Conservation (phyloP, 805 yeast species). For the Torulaspora microellipsoides region DNA sequence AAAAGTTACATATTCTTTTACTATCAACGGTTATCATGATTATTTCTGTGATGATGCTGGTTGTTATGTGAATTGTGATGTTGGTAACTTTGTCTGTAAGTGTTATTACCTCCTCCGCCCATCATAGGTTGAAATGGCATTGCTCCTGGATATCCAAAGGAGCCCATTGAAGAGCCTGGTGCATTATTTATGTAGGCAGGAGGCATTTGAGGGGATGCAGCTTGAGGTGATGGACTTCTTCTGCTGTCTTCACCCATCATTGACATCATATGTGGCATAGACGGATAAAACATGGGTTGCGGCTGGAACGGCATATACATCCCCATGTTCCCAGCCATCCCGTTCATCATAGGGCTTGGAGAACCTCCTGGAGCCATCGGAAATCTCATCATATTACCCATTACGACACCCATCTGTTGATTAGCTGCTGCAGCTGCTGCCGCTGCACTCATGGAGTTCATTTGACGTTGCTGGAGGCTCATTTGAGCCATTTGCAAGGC, state of each 20-base stretch:
- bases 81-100: constrained; percentile 22
- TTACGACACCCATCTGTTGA: constrained; percentile 25
- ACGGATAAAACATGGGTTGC: constrained; percentile 33
- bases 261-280: constrained; percentile 32
- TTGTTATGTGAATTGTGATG: constrained; percentile 15
- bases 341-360: constrained; percentile 28
- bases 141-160: constrained; percentile 30
- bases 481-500: constrained; percentile 29
- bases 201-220: constrained; percentile 27
- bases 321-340: constrained; percentile 22
- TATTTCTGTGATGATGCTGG: constrained; percentile 16
- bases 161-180: constrained; percentile 19
- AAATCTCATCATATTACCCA: constrained; percentile 31
- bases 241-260: constrained; percentile 24
- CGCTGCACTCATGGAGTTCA: constrained; percentile 25
- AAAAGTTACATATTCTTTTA: no score
- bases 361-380: constrained; percentile 26
- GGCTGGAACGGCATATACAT: constrained; percentile 36
- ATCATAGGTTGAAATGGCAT: constrained; percentile 28
- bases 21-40: constrained; percentile 11
- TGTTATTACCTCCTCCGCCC: constrained; percentile 11
- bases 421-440: constrained; percentile 20
- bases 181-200: constrained; percentile 26
- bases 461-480: constrained; percentile 33
- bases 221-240: constrained; percentile 24